Base-by-base conservation (phyloP, 768 basidiomycete species). In the Boletus bicolor region DNA sequence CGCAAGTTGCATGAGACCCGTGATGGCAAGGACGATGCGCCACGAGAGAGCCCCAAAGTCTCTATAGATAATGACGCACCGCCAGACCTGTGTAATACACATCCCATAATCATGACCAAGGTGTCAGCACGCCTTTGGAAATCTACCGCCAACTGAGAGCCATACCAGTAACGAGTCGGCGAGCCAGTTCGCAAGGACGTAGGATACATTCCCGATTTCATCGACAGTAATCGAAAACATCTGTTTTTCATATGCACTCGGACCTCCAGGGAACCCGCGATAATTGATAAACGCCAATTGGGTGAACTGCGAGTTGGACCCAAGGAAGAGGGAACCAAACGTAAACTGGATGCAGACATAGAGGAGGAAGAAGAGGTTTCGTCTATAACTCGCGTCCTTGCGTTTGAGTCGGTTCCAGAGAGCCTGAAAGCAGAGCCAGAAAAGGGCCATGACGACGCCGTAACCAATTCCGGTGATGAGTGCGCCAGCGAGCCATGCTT, bases 281-380 rank as follows among this genome's bases (percentile, higher is more conserved):
- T 71, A 11, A 7, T 70, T 60, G 41, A 70, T 64, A 37, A 71
- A 70, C 17, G 68, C 68, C 44, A 71, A 12, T 34, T 70, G 68
- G 0, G 68, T 70, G 48, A 69, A 71, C 36, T 58, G 14, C 2
- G 68, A 65, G 44, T 61, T 71, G 49, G 70, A 70, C 26, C 42
- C 59, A 7, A 71, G 34, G 26, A 60, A 64, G 26, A 71, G 60
- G 34, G 70, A 55, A 8, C 70, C 68, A 17, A 67, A 39, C 6
- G 49, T 28, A 36, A 70, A 69, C 38, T 68, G 46, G 54, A 59
- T 26, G 44, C 32, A 61, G 51, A 55, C 51, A 34, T 71, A 72
- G 44, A 56, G 2, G 35, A 73, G 51, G 41, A 71, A 64, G 11
- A 56, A 61, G 6, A 59, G 4, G 37, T 71, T 59, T n/a, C 62